Evolutionary conservation across 1,284 basidiomycete genomes (phyloP), one percentile per base, ranked within the genome.

Genomic region (Coriolopsis trogii): DNA sequence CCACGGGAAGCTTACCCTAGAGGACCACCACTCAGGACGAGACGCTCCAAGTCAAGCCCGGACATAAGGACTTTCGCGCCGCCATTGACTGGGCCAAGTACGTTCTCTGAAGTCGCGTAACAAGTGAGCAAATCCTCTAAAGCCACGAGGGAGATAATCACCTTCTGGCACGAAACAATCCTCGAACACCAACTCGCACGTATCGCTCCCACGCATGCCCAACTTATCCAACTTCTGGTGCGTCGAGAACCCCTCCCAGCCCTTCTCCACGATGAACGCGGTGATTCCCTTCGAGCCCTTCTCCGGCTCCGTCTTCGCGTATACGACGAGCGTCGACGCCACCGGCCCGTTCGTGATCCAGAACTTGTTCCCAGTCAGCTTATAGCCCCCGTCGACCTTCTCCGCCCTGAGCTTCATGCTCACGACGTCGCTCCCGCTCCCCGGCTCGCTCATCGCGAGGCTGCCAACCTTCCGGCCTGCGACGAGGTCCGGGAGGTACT

Each of bases 341-440:
- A 87, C 77, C 1, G 95, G 93, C 4, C 94, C 93, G 68, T 98
- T 98, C 25, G 95, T 98, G 68, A 98, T 98, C 93, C 94, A 97
- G 73, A 94, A 93, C 71, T 97, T 98, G 63, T 86, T 92, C 1
- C 95, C 95, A 63, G 92, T 96, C 59, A 97, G 69, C 51, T 79
- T 75, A 76, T 84, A 97, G 36, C 88, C 85, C 33, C 85, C 89
- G 16, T 84, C 75, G 29, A 89, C 79, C 70, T 88, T 89, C 55
- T 87, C 84, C 15, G 93, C 94, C 47, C 79, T 84, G 42, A 94
- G 76, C 63, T 78, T 80, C 95, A 97, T 98, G 63, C 88, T 91
- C 20, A 97, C 86, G 20, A 98, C 94, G 70, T 98, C 95, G 63
- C 91, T 94, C 41, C 95, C 95, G 56, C 87, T 85, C 15, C 89